Conservation (phyloP, 2,329 filamentous ascomycete genomes). For the Paracamarosporium sp. region DNA sequence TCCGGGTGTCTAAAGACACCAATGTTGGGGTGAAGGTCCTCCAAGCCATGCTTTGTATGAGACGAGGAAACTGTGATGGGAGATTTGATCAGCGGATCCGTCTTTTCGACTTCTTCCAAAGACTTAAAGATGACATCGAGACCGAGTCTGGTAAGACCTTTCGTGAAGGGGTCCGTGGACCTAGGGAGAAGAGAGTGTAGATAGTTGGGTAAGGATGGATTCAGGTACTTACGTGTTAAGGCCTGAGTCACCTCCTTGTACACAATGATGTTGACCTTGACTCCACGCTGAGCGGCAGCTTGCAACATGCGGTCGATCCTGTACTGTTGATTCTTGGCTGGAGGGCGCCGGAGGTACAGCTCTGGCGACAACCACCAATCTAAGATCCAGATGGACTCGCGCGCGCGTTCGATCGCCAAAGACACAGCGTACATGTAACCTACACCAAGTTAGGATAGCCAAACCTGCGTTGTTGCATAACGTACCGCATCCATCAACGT, state of each 20-base stretch:
- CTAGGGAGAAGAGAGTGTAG: constrained; percentile 52
- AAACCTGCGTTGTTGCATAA: neutral
- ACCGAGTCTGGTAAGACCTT: constrained; percentile 48
- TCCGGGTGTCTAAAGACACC: constrained; percentile 90
- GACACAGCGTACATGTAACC: constrained; percentile 84
- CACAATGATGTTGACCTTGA: constrained; percentile 84
- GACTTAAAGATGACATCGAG: constrained; percentile 53
- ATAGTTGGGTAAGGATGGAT: constrained; percentile 51
- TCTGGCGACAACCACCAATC: constrained; percentile 92
- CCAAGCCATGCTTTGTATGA: constrained; percentile 81
- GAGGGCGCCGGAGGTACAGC: constrained; percentile 83
- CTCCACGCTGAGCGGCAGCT: constrained; percentile 81
- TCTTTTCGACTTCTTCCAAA: constrained; percentile 53
- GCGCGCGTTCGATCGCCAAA: constrained; percentile 77
- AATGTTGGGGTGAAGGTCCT: constrained; percentile 82
- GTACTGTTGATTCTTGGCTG: constrained; percentile 81
- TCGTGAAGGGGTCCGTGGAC: constrained; percentile 50
- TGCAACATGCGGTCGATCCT: constrained; percentile 83
- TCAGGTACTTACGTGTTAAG: constrained; percentile 71
- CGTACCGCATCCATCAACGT: constrained; percentile 8
- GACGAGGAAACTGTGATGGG: constrained; percentile 64
- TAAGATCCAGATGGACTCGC: constrained; percentile 81
- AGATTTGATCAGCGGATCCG: constrained; percentile 52
- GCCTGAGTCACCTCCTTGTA: constrained; percentile 87
- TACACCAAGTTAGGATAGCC: constrained; percentile 13